Evolutionary conservation across 2,329 filamentous ascomycete species (phyloP).

Genomic region (Colletotrichum sp.): DNA sequence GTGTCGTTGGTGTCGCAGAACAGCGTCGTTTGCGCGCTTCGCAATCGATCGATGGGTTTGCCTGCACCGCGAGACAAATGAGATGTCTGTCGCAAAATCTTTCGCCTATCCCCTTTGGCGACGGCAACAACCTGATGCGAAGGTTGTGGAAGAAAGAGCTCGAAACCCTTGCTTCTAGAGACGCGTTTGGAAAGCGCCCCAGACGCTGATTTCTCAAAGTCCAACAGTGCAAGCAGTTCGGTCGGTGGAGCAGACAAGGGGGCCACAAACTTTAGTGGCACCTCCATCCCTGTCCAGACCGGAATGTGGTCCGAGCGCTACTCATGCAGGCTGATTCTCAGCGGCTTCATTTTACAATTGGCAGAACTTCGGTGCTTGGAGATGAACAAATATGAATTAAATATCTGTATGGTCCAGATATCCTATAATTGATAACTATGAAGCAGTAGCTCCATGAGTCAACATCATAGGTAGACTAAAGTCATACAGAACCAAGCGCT

Average conservation of each 20-base stretch:
- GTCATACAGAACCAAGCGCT: no score
- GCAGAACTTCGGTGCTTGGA: background rate
- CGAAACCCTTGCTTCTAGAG: background rate
- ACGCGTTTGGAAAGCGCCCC: slow-evolving; percentile 4
- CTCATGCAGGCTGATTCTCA: background rate
- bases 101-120: background rate
- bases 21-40: background rate
- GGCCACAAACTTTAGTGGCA: background rate
- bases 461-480: no score
- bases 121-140: background rate
- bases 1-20: background rate
- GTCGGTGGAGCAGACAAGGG: slow-evolving; percentile 1
- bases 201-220: background rate
- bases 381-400: background rate
- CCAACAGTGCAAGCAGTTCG: background rate
- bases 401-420: background rate
- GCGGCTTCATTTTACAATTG: background rate
- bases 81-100: background rate
- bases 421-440: no score
- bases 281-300: background rate
- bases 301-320: background rate
- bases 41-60: background rate
- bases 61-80: background rate
- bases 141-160: background rate
- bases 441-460: no score